Base-by-base conservation (phyloP, 345 rosid species). In the Euphorbia lathyris region DNA sequence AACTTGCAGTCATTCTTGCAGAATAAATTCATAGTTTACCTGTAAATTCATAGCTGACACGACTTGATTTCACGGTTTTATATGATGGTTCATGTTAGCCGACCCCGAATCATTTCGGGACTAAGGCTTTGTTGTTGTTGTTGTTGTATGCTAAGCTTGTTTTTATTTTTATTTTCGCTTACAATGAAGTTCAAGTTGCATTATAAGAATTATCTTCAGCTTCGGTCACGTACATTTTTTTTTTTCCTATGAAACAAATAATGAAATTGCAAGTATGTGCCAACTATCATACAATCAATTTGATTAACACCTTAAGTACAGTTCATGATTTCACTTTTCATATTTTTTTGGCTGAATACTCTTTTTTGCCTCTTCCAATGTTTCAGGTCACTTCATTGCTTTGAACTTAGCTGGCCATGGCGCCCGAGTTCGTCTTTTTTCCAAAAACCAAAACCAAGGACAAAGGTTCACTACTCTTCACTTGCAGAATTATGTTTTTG, bases 381-480 rank as follows among this genome's bases (percentile, higher is more conserved):
- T 65, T 75, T 61, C 72, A 94, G 98, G 99, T 92, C 99, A 29
- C 90, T 84, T 77, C 88, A 83, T 70, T 92, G 97, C 78, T 88
- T 94, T 71, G 97, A 91, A 20, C 95, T 94, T 53, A 79, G 96
- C 75, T 94, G 99, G 99, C 99, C 99, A 7, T 91, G 97, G 99
- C 88, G 86, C 51, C 61, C 26, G 58, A 73, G 70, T 74, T 84
- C 86, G 23, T 70, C 87, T 13, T 94, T 94, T 80, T 94, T 94
- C 69, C 93, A 70, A 67, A 86, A 81, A 75, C 98, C 97, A 74
- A 78, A 82, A 64, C 85, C 80, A n/a, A 87, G 78, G 68, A 71
- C 78, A 73, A 90, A 86, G 98, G 98, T 91, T 55, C 74, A 80
- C 68, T 6, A 47, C 16, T 14, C 32, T 38, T 67, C 25, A 22